Evolutionary conservation across 2,329 filamentous ascomycete genomes (phyloP), one percentile per base, ranked within the genome.

Genomic region (Talaromyces rugulosus): DNA sequence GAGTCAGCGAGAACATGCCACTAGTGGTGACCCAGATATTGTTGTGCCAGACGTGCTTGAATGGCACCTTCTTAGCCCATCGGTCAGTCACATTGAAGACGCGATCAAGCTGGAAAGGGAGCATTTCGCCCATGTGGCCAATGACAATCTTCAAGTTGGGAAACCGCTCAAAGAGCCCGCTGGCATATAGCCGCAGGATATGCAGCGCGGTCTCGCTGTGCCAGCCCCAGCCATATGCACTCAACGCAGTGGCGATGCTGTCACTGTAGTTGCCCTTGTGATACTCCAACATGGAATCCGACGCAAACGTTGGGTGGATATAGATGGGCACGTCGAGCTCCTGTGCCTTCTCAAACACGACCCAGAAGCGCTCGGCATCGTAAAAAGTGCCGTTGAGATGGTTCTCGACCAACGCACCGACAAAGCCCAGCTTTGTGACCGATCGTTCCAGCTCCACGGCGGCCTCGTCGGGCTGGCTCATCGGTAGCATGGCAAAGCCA

Each of bases 11-110:
- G 69, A 81, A 84, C 61, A 81, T 78, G 2, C 84, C 84, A 57
- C 78, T 82, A 1, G 83, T 85, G 1, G 84, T 86, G 27, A 87
- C 69, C 79, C 82, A 86, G 16, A 87, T 72, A 61, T 87, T 87
- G 61, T 78, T 72, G 52, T 81, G 77, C 77, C 81, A 87, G 2
- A 86, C 82, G 12, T 83, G 74, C 11, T 72, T 67, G 56, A 86
- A 81, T 0, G 61, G 18, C 16, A 64, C 54, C 27, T 62, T 33
- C 27, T 34, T 59, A 14, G 42, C 56, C 56, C 56, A 59, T 0
- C 71, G 68, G 3, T 77, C 65, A 55, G 81, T 77, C 14, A 59
- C 28, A 12, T 31, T 27, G 28, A 36, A 62, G 0, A 65, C 51
- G 3, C 83, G 77, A 50, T 84, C 79, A 16, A 87, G 71, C 71